phyloP scores from a whole-genome alignment of 2,329 filamentous ascomycete species.

The Microdochium bolleyi region DNA sequence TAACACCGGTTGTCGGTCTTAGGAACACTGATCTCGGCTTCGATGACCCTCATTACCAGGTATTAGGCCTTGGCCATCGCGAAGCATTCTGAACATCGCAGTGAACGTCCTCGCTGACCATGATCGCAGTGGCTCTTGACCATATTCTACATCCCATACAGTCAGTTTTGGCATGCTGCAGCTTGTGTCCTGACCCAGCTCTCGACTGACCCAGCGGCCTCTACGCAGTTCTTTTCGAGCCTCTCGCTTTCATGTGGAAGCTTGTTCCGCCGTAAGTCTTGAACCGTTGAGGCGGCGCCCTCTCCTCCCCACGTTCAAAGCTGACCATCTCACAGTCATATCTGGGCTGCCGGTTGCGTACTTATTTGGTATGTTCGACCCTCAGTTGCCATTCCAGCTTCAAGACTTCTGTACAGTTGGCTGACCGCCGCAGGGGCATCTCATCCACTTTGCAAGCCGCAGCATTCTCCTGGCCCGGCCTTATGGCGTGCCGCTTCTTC shows the following conservation, averaged over 20 bases:
- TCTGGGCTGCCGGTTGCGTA: conserved; percentile 19
- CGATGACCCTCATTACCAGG: conserved; percentile 27
- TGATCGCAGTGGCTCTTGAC: conserved; percentile 28
- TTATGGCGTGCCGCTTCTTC: conserved; percentile 22
- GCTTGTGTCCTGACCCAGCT: not conserved
- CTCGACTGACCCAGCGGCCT: not conserved
- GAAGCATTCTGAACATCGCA: too few relatives aligned
- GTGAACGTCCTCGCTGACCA: not conserved
- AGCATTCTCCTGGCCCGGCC: conserved; percentile 18
- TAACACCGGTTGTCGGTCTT: not conserved
- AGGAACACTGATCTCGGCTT: conserved; percentile 24
- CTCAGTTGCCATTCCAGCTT: not conserved
- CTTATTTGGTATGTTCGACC: conserved; percentile 15
- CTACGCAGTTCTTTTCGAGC: conserved; percentile 28
- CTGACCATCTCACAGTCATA: conserved; percentile 5
- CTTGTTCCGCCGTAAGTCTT: conserved; percentile 26
- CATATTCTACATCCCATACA: conserved; percentile 36
- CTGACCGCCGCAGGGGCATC: conserved; percentile 12
- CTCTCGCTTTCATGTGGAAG: conserved; percentile 33
- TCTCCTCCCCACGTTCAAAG: not conserved
- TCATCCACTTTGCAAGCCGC: conserved; percentile 20
- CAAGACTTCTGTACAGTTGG: not conserved
- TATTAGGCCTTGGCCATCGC: too few relatives aligned
- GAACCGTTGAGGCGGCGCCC: conserved; percentile 1
- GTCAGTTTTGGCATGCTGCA: conserved; percentile 11